Evolutionary conservation across 495 filamentous ascomycete species (phyloP), one percentile per base, ranked within the genome.

Genomic region (Diplogelasinospora grovesii): DNA sequence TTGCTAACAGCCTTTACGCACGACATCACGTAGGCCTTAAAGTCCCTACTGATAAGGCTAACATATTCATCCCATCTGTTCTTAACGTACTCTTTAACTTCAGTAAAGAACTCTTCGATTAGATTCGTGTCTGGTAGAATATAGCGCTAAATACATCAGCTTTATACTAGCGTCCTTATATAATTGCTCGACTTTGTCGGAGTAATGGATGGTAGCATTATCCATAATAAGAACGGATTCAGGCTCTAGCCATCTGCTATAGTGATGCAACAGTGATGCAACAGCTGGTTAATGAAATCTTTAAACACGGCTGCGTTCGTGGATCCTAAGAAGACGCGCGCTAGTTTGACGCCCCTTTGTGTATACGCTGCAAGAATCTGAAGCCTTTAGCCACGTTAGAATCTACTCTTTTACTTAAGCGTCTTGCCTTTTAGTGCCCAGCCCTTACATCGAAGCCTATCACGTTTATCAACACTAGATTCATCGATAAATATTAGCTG

Each of bases 21-120:
- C 20, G 20, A 37, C 34, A 37, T 37, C 15, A 37, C 34, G n/a
- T 37, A 37, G 4, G 34, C 34, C 20, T 22, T 37, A 22, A 37
- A 37, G 20, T 37, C 34, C 34, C 34, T 37, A 13, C 34, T 37
- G 20, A 37, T 37, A 37, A 37, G 34, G 20, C 34, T 22, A 37
- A 37, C 15, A 37, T 37, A 16, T 22, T 37, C 34, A 7, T 37
- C 34, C 34, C 34, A 37, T 37, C 34, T 22, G 34, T 22, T 37
- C 34, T 37, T 37, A 3, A 37, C 34, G 19, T 37, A 37, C 21
- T 37, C 34, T 37, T 37, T 37, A 13, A 37, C 20, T 22, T 37
- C 34, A 1, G 19, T 22, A 37, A 37, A 37, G 22, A 38, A 38
- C 36, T 38, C 36, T 27, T 38, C 36, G 14, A 28, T 28, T 32